Evolutionary conservation across 2,329 filamentous ascomycete species (phyloP), one percentile per base, ranked within the genome.

Genomic region (Dissoconium aciculare): DNA sequence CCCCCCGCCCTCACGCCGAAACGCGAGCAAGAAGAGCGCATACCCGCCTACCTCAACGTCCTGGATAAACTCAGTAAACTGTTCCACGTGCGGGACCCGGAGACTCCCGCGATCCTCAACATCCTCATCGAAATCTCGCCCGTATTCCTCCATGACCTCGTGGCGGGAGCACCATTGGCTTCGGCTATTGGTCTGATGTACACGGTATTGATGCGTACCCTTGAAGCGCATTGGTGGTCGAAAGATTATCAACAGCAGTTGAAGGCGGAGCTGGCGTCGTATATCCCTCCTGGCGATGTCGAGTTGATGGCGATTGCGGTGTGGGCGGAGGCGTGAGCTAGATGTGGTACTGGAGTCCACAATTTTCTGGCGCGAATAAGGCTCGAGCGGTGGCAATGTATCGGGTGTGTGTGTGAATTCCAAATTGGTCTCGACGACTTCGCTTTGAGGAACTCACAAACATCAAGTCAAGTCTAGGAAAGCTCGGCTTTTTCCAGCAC

Each of bases 151-250:
- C 38, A 41, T 11, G 27, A 37, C 11, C 14, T 43, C 4, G 16
- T 17, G 2, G 14, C 30, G 5, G 26, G 28, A 15, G 32, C 38
- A 13, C 32, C 38, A 2, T 26, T 43, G 5, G 40, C 40, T 6
- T 33, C 23, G 5, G 36, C 38, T 4, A 36, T 43, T 11, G 24
- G 31, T 4, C 17, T 43, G 11, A 15, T 43, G 12, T 43, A 39
- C 17, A 37, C 33, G 13, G 31, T 34, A 4, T 32, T 36, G 1
- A 32, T 38, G 17, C 26, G 30, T n/a, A 23, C 32, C 3, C 27
- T 43, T 11, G 34, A 38, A n/a, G 17, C 19, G 6, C 31, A 31
- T 15, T 43, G 40, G 40, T 43, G 40, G 40, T 34, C 37, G 2
- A 30, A 16, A 9, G 26, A 31, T 11, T 35, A 39, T 9, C 32